phyloP scores from a whole-genome alignment of 2,329 filamentous ascomycete genomes.

The Knoxdaviesia capensis region DNA sequence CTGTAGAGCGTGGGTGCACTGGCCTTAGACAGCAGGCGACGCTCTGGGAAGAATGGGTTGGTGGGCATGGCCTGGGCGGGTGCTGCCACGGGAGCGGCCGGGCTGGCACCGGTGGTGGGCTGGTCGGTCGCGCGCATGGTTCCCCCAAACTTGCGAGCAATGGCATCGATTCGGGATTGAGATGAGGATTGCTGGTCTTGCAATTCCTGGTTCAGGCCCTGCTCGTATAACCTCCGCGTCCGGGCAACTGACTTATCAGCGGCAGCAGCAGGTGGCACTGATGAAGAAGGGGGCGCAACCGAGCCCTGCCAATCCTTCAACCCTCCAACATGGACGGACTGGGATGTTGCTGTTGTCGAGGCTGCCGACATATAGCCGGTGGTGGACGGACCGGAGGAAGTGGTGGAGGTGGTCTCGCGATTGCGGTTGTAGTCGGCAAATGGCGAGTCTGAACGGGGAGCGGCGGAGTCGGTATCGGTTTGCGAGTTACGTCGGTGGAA shows the following conservation, averaged over 20 bases:
- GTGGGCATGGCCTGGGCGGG: too few species aligned
- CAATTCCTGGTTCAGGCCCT: constrained; percentile 57
- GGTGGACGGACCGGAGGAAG: constrained; percentile 46
- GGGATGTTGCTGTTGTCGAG: constrained; percentile 73
- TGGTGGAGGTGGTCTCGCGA: constrained; percentile 72
- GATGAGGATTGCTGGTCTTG: constrained; percentile 64
- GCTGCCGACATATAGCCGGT: constrained; percentile 58
- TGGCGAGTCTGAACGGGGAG: constrained; percentile 19
- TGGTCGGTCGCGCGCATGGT: constrained; percentile 30
- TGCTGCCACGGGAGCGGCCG: too few species aligned
- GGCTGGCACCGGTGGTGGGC: constrained; percentile 15
- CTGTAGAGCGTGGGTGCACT: constrained; percentile 45
- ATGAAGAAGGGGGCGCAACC: too few species aligned
- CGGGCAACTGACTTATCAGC: constrained; percentile 35
- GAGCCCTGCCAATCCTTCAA: constrained; percentile 21
- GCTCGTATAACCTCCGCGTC: constrained; percentile 61
- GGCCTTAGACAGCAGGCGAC: constrained; percentile 27
- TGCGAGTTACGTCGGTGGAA: not conserved
- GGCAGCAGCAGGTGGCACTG: not conserved
- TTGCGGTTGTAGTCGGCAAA: constrained; percentile 50
- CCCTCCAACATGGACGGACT: constrained; percentile 18
- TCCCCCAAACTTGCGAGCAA: constrained; percentile 37
- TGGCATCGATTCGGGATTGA: constrained; percentile 58
- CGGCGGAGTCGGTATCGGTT: constrained; percentile 10
- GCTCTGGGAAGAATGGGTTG: constrained; percentile 10